These are phyloP conservation scores for Carpinus fangiana DNA, from an alignment of 306 rosid genomes.

Conservation along the genomic window DNA sequence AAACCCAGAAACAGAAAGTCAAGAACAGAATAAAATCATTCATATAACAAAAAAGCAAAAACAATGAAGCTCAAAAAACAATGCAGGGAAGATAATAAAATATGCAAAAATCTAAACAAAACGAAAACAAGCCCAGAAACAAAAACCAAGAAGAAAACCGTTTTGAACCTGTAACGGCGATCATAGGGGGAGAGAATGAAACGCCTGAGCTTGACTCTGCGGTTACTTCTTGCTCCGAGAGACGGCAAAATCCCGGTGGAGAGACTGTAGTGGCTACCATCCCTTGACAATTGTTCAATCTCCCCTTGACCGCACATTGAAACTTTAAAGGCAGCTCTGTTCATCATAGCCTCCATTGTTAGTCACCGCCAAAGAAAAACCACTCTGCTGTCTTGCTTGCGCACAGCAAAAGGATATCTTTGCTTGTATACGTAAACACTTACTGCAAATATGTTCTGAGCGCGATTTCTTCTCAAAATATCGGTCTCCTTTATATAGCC, in stretches of 20 bases:
- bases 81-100: background rate
- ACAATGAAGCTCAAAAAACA: background rate
- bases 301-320: conserved; percentile 59
- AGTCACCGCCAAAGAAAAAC: background rate
- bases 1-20: background rate
- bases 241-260: conserved; percentile 78
- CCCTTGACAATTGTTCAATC: conserved; percentile 63
- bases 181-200: conserved; percentile 68
- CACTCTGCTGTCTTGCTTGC: background rate
- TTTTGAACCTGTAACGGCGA: conserved; percentile 72
- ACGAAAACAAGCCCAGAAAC: background rate
- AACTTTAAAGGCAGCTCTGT: conserved; percentile 35
- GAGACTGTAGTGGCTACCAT: conserved; percentile 82
- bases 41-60: background rate
- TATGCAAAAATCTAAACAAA: background rate
- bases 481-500: background rate
- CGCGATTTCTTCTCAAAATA: background rate
- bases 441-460: background rate
- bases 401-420: background rate
- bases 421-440: background rate
- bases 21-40: background rate
- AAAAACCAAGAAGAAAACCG: background rate
- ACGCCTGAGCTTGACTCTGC: conserved; percentile 49
- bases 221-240: conserved; percentile 71
- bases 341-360: conserved; percentile 23